These are phyloP conservation scores for rapeseed (Brassica napus) DNA, from an alignment of 345 rosid genomes.

Conservation along the genomic window Da-Ae NC_063452.1:50286001-50286500, in stretches of 20 bases:
- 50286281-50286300: neutral
- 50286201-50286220: slow-evolving; percentile 93
- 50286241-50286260: neutral
- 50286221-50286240: slow-evolving; percentile 82
- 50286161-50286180: slow-evolving; percentile 80
- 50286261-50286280: neutral
- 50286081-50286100: slow-evolving; percentile 87
- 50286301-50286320: slow-evolving; percentile 64
- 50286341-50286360: slow-evolving; percentile 96
- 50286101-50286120: slow-evolving; percentile 5
- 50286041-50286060: slow-evolving; percentile 91
- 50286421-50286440: slow-evolving; percentile 54
- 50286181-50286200: slow-evolving; percentile 91
- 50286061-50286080: slow-evolving; percentile 90
- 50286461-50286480: slow-evolving; percentile 86
- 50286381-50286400: neutral
- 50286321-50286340: slow-evolving; percentile 93
- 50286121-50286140: slow-evolving; percentile 12
- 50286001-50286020: slow-evolving; percentile 3
- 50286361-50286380: slow-evolving; percentile 1
- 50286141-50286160: neutral
- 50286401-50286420: neutral
- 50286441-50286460: slow-evolving; percentile 90
- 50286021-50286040: slow-evolving; percentile 82
- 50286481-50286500: slow-evolving; percentile 90